Base-by-base conservation (phyloP, 441 rosid genomes). In the Isatis lusitanica region DNA sequence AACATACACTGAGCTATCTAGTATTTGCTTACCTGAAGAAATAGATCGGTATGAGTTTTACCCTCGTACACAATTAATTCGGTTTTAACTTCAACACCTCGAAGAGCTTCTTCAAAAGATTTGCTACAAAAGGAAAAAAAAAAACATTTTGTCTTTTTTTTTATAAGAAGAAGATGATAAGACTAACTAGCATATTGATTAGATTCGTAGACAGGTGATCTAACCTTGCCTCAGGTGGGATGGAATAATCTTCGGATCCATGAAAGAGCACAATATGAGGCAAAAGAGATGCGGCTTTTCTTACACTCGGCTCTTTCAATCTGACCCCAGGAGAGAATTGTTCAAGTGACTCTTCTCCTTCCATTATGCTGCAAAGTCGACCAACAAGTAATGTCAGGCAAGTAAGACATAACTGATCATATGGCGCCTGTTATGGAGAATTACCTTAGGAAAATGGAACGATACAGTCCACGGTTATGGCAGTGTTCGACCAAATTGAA, bases 391-490 rank as follows among this genome's bases (percentile, higher is more conserved):
- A 62, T 16, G 30, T 39, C 56, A 12, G 47, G 31, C 17, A 12
- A 15, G 7, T 28, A 53, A 68, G 10, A 7, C 43, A 52, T 9
- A 6, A 18, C 0, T 30, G 55, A 67, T 2, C 52, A 68, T n/a
- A 24, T 43, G 12, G 16, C 2, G 17, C 11, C 51, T 8, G 40
- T 16, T 7, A 39, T 15, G 28, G 18, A 28, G 11, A 4, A 43
- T 47, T 81, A 94, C 99, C 99, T 95, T 73, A 89, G 78, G 73
- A 95, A 95, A 59, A 92, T 85, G 16, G 99, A 85, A 57, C 95
- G 93, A 63, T 92, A 87, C 21, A 95, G 84, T 57, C 99, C 99
- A 12, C 98, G 85, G 13, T 79, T 86, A 63, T 95, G 85, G 82
- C 84, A 95, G 80, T 89, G 97, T 60, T 92, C 92, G 8, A 92